These are phyloP conservation scores for Fraxinus velutina DNA, from an alignment of 305 asterid genomes.

Conservation along the genomic window DNA sequence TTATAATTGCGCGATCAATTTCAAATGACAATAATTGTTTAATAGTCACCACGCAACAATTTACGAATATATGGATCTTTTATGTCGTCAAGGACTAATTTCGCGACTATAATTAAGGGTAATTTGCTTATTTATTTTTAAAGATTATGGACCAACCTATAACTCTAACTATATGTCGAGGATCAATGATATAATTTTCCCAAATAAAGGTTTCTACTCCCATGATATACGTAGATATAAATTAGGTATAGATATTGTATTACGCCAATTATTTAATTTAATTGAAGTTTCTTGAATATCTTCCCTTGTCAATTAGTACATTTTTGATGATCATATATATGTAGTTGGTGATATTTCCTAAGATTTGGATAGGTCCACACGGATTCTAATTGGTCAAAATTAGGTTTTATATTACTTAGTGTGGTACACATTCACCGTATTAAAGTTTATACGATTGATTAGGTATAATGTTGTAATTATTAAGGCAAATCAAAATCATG, in stretches of 20 bases:
- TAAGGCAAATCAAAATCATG: neutral
- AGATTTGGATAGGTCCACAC: constrained; percentile 25
- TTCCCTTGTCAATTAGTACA: neutral
- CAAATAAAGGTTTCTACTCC: neutral
- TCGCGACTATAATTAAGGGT: neutral
- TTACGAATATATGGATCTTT: neutral
- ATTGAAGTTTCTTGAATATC: neutral
- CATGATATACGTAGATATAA: neutral
- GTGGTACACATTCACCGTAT: neutral
- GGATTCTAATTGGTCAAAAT: constrained; percentile 5
- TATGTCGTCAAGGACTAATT: neutral
- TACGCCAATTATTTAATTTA: neutral
- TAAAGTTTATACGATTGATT: neutral
- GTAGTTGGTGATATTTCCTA: constrained; percentile 19
- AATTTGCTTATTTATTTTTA: neutral
- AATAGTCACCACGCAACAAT: neutral
- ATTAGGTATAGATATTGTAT: neutral
- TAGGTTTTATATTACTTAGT: neutral
- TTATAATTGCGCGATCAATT: neutral
- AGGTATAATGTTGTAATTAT: neutral
- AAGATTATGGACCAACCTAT: neutral
- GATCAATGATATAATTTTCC: neutral
- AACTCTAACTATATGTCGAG: neutral
- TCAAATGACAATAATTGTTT: neutral
- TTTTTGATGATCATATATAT: neutral